Percentiles rank a stretch among this genome's conserved stretches.
These are phyloP conservation scores for Endoconidiophora polonica DNA, from an alignment of 2,329 filamentous ascomycete genomes.

Conservation along the genomic window DNA sequence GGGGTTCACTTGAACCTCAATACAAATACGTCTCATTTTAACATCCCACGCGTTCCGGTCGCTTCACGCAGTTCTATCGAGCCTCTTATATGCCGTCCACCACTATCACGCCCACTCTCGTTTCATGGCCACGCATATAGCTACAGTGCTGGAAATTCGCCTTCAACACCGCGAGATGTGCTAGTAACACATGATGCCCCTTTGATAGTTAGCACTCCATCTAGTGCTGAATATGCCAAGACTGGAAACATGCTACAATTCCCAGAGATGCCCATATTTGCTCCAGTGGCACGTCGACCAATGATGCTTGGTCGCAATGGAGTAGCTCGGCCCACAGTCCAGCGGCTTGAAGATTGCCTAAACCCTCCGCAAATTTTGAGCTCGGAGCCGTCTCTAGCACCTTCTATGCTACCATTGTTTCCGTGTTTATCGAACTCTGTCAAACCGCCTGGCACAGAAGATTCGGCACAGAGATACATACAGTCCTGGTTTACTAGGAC, in stretches of 20 bases:
- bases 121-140: slow-evolving; percentile 2
- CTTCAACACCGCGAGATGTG: not conserved
- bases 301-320: slow-evolving; percentile 21
- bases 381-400: not conserved
- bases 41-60: not conserved
- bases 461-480: not conserved
- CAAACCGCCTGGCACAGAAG: not conserved
- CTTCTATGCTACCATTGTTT: slow-evolving; percentile 8
- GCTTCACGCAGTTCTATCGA: slow-evolving; percentile 6
- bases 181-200: slow-evolving; percentile 18
- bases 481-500: slow-evolving; percentile 1
- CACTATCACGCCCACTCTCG: slow-evolving; percentile 2
- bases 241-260: slow-evolving; percentile 17
- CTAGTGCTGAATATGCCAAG: slow-evolving; percentile 25
- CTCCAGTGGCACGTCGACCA: slow-evolving; percentile 36
- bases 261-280: slow-evolving; percentile 31
- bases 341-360: slow-evolving; percentile 39
- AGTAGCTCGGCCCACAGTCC: slow-evolving; percentile 29
- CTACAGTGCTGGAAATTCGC: slow-evolving; percentile 1
- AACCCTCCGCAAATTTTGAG: slow-evolving; percentile 17
- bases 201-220: slow-evolving; percentile 44
- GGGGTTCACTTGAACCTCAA: not conserved
- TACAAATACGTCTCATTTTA: not conserved
- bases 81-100: slow-evolving; percentile 3
- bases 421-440: not conserved